Evolutionary conservation across 2,329 filamentous ascomycete genomes (phyloP), one percentile per base, ranked within the genome.

Genomic region (Diaporthe nobilis): DNA sequence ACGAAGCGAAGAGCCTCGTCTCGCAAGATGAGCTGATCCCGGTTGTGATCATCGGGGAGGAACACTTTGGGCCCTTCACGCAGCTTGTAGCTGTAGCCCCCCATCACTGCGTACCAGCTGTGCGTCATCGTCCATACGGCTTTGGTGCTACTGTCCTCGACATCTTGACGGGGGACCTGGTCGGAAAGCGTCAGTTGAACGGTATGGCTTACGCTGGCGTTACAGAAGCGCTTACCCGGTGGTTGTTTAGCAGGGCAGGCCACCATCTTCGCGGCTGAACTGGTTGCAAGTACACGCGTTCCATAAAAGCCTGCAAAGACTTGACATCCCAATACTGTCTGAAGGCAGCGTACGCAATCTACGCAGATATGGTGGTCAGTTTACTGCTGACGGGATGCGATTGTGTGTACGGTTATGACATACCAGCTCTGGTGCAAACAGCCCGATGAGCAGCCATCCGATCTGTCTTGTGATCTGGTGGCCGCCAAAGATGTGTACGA

Each of bases 321-420:
- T 22, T 71, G 4, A 71, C 73, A 22, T 71, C 73, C 73, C 73
- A 75, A 9, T 75, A 75, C 34, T 75, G 73, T 31, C 67, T 71
- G 25, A 75, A 75, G 37, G 73, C 73, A 34, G 73, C 67, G 10
- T 72, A 75, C 13, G 73, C 73, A 34, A 75, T 75, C 73, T 75
- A 8, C 47, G 42, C 2, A 25, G 44, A 28, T 10, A 31, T 12
- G 25, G 22, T 37, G 22, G 37, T 58, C 20, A 61, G 51, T 39
- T 37, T 34, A 13, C 13, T 20, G 34, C 44, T 12, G n/a, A 17
- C 17, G 17, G 13, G 25, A 28, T 12, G 2, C 6, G n/a, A n/a
- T 4, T 25, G 6, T 9, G 22, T 12, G 4, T 15, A 4, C n/a
- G 20, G 44, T 17, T 44, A 47, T 34, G 37, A 63, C 73, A 39